Percentiles rank a stretch among this genome's conserved stretches.
Conservation (phyloP, 2,329 filamentous ascomycete genomes). For the Paraphaeosphaeria minitans region DNA sequence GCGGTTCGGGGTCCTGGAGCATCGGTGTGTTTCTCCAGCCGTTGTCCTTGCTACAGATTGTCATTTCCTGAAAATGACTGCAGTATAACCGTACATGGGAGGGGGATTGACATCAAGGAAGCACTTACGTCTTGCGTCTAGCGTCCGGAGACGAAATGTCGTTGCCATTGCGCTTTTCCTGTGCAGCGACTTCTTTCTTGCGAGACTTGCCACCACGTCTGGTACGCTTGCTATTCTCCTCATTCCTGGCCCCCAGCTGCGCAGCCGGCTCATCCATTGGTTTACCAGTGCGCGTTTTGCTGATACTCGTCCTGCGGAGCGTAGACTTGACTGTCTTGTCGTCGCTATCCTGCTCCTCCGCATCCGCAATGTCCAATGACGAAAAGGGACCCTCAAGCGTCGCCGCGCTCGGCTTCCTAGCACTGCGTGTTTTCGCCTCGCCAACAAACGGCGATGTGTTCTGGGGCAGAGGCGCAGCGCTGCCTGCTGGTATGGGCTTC, state of each 20-base stretch:
- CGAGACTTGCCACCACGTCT: slow-evolving; percentile 51
- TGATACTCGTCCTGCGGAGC: slow-evolving; percentile 44
- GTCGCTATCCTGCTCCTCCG: slow-evolving; percentile 44
- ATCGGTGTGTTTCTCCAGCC: slow-evolving; percentile 72
- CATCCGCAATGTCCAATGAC: slow-evolving; percentile 47
- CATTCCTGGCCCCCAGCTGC: slow-evolving; percentile 29
- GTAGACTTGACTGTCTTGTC: slow-evolving; percentile 33
- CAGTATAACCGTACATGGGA: neutral
- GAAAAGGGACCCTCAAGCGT: slow-evolving; percentile 49
- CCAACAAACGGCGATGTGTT: slow-evolving; percentile 48
- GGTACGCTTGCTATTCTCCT: slow-evolving; percentile 53
- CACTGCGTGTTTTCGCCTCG: slow-evolving; percentile 32
- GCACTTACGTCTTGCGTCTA: slow-evolving; percentile 41
- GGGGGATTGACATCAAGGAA: slow-evolving; percentile 13
- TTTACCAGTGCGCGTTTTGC: slow-evolving; percentile 49
- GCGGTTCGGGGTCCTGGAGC: slow-evolving; percentile 62
- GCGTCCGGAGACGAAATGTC: slow-evolving; percentile 34
- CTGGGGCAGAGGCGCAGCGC: slow-evolving; percentile 42
- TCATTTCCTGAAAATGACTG: slow-evolving; percentile 14
- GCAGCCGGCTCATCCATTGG: slow-evolving; percentile 44
- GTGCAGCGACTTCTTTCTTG: slow-evolving; percentile 52
- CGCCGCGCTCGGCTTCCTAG: slow-evolving; percentile 45
- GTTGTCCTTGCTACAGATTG: slow-evolving; percentile 56
- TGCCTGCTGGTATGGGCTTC: slow-evolving; percentile 45
- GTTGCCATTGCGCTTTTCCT: slow-evolving; percentile 44